Evolutionary conservation across 768 basidiomycete species (phyloP), one percentile per base, ranked within the genome.

Genomic region (Favolaschia claudopus): DNA sequence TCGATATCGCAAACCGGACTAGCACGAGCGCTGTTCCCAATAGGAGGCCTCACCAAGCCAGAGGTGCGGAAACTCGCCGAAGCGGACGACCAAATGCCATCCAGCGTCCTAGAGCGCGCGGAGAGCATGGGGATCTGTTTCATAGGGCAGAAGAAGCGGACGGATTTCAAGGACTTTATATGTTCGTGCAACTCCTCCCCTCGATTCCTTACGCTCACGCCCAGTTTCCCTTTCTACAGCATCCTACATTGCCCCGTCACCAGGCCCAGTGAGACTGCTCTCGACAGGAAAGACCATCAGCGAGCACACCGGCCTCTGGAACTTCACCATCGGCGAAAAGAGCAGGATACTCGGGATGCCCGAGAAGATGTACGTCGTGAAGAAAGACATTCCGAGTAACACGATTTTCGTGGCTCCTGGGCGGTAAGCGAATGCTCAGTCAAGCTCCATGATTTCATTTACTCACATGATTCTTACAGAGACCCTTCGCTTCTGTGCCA

Each of bases 51-150:
- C 9, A 81, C 74, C 7, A 99, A 99, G 73, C 62, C 79, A 0
- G 77, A 89, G 63, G 93, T 97, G 1, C 83, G 94, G 14, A 78
- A 82, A 55, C 75, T 96, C 17, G 96, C 96, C 0, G 73, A 73
- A 9, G 69, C 83, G 29, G 83, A 83, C 70, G 75, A 71, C n/a
- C n/a, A n/a, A 1, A 73, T 98, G 19, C 87, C 89, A 4, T 95
- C 89, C 15, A 57, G 55, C 34, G 55, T 62, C 3, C 92, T 93
- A 0, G 79, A 83, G 3, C 81, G 93, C 58, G 81, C 80, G 17
- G 96, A 99, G 69, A 95, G 92, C 72, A 95, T 96, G 86, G 96
- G 96, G 0, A 83, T 99, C 17, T 99, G 96, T 68, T 99, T 99
- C 63, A 88, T 99, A 1, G 96, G 95, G 5, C 85, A 95, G 69